These are phyloP conservation scores for Ballota nigra DNA, from an alignment of 257 asterid species.

Conservation along the genomic window DNA sequence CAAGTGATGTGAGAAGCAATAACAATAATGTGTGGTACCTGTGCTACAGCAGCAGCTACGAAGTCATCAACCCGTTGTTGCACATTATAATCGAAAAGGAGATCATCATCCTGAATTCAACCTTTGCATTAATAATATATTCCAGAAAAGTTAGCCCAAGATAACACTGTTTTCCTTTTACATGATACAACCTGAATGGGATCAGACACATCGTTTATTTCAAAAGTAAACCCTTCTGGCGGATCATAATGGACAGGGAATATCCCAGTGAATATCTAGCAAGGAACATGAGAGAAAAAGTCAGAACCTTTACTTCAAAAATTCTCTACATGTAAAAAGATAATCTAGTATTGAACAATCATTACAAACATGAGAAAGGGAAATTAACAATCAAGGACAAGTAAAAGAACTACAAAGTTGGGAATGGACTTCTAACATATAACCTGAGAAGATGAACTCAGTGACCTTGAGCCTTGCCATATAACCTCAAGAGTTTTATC, in stretches of 20 bases:
- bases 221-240: conserved; percentile 76
- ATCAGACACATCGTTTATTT: conserved; percentile 64
- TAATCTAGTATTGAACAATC: background rate
- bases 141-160: conserved; percentile 19
- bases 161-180: conserved; percentile 7
- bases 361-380: background rate
- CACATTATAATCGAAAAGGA: conserved; percentile 75
- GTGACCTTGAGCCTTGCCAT: conserved; percentile 80
- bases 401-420: conserved; percentile 14
- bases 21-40: conserved; percentile 40
- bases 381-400: conserved; percentile 7
- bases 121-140: conserved; percentile 20
- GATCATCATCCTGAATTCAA: conserved; percentile 57
- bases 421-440: conserved; percentile 8
- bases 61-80: conserved; percentile 72
- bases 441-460: conserved; percentile 78
- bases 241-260: conserved; percentile 70
- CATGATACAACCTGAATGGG: conserved; percentile 61
- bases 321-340: conserved; percentile 1
- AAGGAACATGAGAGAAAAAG: conserved; percentile 24
- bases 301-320: conserved; percentile 17
- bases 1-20: conserved; percentile 7
- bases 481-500: conserved; percentile 74
- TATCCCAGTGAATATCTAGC: conserved; percentile 75
- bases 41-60: conserved; percentile 70